A percentile compares a stretch with the other conserved stretches of the same genome.
Evolutionary conservation across 2,329 filamentous ascomycete genomes (phyloP).

Genomic region (Colletotrichum chrysophilum): DNA sequence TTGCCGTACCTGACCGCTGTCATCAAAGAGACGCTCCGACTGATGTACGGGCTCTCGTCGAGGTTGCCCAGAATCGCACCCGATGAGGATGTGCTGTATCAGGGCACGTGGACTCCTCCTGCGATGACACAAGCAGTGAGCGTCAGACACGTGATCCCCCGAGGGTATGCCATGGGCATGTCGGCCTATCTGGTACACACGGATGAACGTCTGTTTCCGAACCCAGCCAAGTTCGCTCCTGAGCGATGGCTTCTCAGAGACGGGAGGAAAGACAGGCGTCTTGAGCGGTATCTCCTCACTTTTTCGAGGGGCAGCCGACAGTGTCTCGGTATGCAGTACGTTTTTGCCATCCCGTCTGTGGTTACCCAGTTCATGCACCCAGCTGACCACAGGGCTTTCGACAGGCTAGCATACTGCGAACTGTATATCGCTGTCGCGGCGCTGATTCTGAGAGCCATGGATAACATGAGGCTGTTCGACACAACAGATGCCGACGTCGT

Average conservation of each 20-base stretch:
- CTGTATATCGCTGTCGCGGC: neutral
- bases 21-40: neutral
- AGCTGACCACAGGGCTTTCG: neutral
- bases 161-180: neutral
- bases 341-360: neutral
- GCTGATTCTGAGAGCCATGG: neutral
- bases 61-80: neutral
- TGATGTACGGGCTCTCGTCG: neutral
- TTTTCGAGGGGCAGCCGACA: neutral
- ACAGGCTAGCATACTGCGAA: neutral
- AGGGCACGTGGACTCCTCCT: neutral
- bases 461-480: neutral
- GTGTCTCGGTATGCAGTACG: neutral
- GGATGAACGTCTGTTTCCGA: neutral
- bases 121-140: neutral
- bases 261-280: neutral
- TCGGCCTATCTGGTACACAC: neutral
- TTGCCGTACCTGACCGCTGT: neutral
- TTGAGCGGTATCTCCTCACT: neutral
- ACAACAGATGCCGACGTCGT: neutral
- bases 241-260: neutral
- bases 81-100: accelerated
- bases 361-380: accelerated
- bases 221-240: neutral
- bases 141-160: neutral